Evolutionary conservation across 805 yeast species (phyloP), one percentile per base, ranked within the genome.

Genomic region (Saccharomycopsis vini): DNA sequence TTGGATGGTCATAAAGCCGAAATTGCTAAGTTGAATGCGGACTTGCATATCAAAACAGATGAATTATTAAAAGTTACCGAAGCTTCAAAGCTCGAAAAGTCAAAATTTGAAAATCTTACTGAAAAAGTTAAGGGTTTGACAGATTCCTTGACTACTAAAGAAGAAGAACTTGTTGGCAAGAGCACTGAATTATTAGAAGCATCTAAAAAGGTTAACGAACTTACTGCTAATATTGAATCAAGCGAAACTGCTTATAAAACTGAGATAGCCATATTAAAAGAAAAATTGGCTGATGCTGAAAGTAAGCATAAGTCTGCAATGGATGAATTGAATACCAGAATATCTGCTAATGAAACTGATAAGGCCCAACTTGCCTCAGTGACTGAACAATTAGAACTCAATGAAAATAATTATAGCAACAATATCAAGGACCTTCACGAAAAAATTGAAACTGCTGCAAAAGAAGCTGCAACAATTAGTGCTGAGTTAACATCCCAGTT

Each of bases 1-100:
- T 12, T 20, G 18, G 42, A 18, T 22, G 28, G 31, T 21, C 43
- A 40, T 12, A 40, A 40, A 16, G 33, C 23, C 12, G 39, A 39
- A 21, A 6, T 43, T 10, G 16, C 42, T 13, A n/a, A n/a, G 9
- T 41, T 43, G 24, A 34, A 32, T 12, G 35, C 16, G n/a, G 34
- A 22, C 5, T 32, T 38, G 35, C 21, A 34, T 21, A 34, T 35
- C 28, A 38, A 43, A 28, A 16, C 22, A 19, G 5, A 19, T 2
- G 46, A 43, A 34, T 43, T 45, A 5, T 13, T 24, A 16, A 31
- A 38, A n/a, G 20, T 19, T 3, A 29, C 13, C 5, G 39, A 39
- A n/a, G 9, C 38, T 18, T 21, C 30, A 9, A 31, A 37, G n/a
- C 34, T 15, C 3, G 23, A 21, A 15, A 38, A 22, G 6, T 29